Conservation (phyloP, 345 rosid species). For the Euclidium syriacum region DNA sequence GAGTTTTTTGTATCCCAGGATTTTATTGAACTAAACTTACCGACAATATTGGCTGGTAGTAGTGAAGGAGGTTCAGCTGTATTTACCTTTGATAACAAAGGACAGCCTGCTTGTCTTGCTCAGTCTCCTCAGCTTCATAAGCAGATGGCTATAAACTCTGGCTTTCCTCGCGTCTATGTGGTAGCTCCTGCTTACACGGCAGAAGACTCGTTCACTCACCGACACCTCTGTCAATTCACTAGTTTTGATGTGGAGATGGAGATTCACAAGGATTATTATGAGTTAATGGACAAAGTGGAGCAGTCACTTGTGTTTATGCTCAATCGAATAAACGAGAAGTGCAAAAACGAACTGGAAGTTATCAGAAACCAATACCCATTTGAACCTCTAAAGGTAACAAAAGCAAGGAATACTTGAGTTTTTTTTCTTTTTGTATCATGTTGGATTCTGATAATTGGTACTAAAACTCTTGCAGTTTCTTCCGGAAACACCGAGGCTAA, state of each 20-base stretch:
- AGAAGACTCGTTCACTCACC: conserved; percentile 83
- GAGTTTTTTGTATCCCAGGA: conserved; percentile 46
- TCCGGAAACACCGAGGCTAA: too few relatives aligned
- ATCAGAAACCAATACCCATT: too few relatives aligned
- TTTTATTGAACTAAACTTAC: conserved; percentile 80
- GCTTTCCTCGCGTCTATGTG: conserved; percentile 70
- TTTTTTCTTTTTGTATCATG: too few relatives aligned
- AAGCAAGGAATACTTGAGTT: too few relatives aligned
- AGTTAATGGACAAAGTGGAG: conserved; percentile 84
- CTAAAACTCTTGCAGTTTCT: too few relatives aligned
- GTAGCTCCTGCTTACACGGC: conserved; percentile 87
- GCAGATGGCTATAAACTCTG: conserved; percentile 85
- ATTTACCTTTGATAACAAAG: conserved; percentile 82
- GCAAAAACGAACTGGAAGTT: too few relatives aligned
- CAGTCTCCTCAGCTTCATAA: conserved; percentile 97
- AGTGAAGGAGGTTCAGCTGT: conserved; percentile 99
- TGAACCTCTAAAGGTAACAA: too few relatives aligned
- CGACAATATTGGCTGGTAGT: conserved; percentile 77
- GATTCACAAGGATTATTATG: conserved; percentile 64
- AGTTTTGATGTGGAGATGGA: conserved; percentile 96
- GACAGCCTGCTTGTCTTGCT: conserved; percentile 82
- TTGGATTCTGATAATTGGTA: too few relatives aligned
- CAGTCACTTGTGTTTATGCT: conserved; percentile 61
- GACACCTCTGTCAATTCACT: conserved; percentile 82
- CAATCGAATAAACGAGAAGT: too few relatives aligned